Base-by-base conservation (phyloP, 2,329 filamentous ascomycete genomes). In the Cyclaneusma minus region DNA sequence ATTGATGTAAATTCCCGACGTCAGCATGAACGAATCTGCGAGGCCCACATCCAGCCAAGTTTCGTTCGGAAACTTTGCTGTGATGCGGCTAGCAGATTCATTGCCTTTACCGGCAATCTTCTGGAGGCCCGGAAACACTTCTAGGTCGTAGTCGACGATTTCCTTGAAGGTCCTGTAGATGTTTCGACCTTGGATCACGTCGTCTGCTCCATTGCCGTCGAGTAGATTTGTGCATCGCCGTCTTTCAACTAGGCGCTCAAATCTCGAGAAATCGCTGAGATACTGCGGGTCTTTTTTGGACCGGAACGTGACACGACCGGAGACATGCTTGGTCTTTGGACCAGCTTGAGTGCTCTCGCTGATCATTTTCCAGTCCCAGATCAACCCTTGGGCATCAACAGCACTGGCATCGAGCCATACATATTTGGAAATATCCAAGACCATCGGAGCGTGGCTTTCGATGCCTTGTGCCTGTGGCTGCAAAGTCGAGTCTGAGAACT, bases 1-100 rank as follows among this genome's bases (percentile, higher is more conserved):
- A 33, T 56, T 57, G 5, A 48, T 39, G 25, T 32, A 54, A 2
- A 56, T 40, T 3, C 53, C 52, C 10, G 25, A 49, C 1, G 54
- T 42, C 31, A 56, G 54, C 17, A 45, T 35, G 31, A 54, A 49
- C 3, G 24, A 30, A 25, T 57, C 54, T 7, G 33, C 24, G 12
- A 50, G 31, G 6, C 32, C 33, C 1, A 35, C 16, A 13, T 25
- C 13, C 7, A 17, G 16, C 14, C 13, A 18, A n/a, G 25, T 14
- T 13, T 29, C 22, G 9, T 20, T 21, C 10, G 21, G n/a, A n/a
- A n/a, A 35, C 7, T 27, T 28, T 16, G 36, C 39, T 3, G 36
- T n/a, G 2, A 47, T 31, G 2, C 32, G 34, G 2, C 43, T 42
- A 12, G 42, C 43, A 9, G 37, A 43, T 17, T 43, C 34, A 5